Evolutionary conservation across 2,329 filamentous ascomycete genomes (phyloP).

Genomic region (Daldinia sp.): DNA sequence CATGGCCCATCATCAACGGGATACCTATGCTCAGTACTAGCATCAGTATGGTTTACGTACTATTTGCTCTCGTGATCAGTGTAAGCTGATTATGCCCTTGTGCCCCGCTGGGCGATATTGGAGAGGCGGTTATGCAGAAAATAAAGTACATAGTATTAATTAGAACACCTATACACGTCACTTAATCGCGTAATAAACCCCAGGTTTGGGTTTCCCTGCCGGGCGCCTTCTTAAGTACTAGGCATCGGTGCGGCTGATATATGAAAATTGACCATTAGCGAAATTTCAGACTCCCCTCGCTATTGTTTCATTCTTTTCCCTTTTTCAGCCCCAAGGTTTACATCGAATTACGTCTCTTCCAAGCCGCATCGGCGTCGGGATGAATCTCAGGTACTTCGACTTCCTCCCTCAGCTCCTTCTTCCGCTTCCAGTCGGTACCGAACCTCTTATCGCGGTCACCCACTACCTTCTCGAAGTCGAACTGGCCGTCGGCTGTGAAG

Average conservation of each 20-base stretch:
- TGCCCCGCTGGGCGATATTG: not conserved
- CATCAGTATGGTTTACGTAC: conserved; percentile 3
- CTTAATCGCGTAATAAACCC: conserved; percentile 4
- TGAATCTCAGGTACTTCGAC: conserved; percentile 55
- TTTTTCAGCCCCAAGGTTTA: conserved; percentile 6
- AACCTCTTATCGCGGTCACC: conserved; percentile 57
- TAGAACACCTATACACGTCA: conserved; percentile 18
- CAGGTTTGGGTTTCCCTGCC: conserved; percentile 3
- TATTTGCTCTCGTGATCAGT: conserved; percentile 4
- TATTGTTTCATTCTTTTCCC: not conserved
- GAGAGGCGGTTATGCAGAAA: not conserved
- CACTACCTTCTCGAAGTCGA: conserved; percentile 56
- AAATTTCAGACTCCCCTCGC: not conserved
- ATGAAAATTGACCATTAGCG: not conserved
- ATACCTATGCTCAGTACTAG: not conserved
- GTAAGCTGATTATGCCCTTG: not conserved
- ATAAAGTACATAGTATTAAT: conserved; percentile 18
- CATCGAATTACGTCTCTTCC: conserved; percentile 43
- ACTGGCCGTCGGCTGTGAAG: conserved; percentile 58
- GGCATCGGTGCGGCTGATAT: not conserved
- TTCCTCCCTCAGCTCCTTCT: conserved; percentile 54
- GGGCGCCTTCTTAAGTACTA: not conserved
- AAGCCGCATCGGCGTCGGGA: conserved; percentile 42
- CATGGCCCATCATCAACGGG: not conserved
- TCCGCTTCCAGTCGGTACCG: conserved; percentile 54